These are phyloP conservation scores for Fusarium sp. DNA, from an alignment of 2,329 filamentous ascomycete species.

Conservation along the genomic window DNA sequence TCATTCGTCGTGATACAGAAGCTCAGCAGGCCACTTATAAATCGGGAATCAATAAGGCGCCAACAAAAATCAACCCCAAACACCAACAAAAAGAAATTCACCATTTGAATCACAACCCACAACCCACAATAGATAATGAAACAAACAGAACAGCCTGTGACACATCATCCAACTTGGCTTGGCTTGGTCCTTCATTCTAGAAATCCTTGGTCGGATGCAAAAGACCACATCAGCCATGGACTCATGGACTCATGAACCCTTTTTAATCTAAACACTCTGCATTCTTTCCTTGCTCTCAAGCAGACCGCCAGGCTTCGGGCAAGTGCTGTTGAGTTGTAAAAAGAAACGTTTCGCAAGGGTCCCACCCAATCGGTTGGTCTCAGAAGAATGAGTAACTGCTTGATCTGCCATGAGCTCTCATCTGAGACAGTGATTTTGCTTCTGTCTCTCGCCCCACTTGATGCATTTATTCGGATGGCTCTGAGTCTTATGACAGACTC, in stretches of 20 bases:
- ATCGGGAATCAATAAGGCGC: conserved; percentile 36
- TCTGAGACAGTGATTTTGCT: conserved; percentile 14
- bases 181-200: neutral
- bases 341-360: conserved; percentile 38
- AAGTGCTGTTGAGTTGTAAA: conserved; percentile 29
- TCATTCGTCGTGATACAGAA: conserved; percentile 37
- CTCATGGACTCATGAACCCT: conserved; percentile 17
- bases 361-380: conserved; percentile 35
- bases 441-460: conserved; percentile 19
- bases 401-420: conserved; percentile 20
- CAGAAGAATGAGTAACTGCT: conserved; percentile 25
- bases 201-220: neutral
- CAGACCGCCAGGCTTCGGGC: conserved; percentile 35
- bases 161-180: conserved; percentile 1
- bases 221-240: conserved; percentile 21
- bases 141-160: conserved; percentile 6
- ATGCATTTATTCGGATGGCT: conserved; percentile 9
- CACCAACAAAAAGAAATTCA: conserved; percentile 32
- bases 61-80: conserved; percentile 24
- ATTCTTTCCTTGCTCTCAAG: conserved; percentile 24
- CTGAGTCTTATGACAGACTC: conserved; percentile 2
- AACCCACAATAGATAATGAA: conserved; percentile 10
- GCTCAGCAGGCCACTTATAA: conserved; percentile 24
- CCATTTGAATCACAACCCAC: conserved; percentile 11
- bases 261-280: conserved; percentile 25